Evolutionary conservation across 2,329 filamentous ascomycete genomes (phyloP).

Genomic region (Colletotrichum musicola): DNA sequence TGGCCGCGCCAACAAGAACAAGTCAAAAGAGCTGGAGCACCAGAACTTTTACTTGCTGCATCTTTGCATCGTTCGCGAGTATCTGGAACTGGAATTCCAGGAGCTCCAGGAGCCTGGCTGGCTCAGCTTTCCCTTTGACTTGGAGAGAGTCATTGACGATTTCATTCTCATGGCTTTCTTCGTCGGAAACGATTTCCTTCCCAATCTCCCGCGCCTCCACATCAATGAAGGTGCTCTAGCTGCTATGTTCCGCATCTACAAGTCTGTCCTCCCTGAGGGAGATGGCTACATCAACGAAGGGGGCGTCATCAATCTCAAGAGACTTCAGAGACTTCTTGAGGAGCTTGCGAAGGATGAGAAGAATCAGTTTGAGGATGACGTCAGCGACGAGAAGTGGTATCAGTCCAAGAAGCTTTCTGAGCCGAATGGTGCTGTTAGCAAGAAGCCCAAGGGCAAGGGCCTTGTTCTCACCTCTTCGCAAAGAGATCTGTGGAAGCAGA

Average conservation of each 20-base stretch:
- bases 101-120: conserved; percentile 82
- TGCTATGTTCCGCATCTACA: conserved; percentile 98
- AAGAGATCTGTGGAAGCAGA: conserved; percentile 82
- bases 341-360: conserved; percentile 91
- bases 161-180: conserved; percentile 99
- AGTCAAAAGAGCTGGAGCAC: conserved; percentile 96
- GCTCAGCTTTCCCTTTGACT: conserved; percentile 85
- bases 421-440: conserved; percentile 67
- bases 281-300: conserved; percentile 97
- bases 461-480: conserved; percentile 83
- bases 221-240: conserved; percentile 98
- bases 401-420: conserved; percentile 85
- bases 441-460: conserved; percentile 67
- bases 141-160: conserved; percentile 97
- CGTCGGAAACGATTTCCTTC: conserved; percentile 98
- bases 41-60: conserved; percentile 99
- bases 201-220: conserved; percentile 94
- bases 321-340: conserved; percentile 81
- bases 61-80: conserved; percentile 96
- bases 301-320: conserved; percentile 88
- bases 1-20: conserved; percentile 86
- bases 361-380: conserved; percentile 92
- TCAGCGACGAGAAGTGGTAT: conserved; percentile 91
- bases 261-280: conserved; percentile 85
- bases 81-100: conserved; percentile 96